A percentile compares a stretch with the other conserved stretches of the same genome.
Conservation (phyloP, 1,139 yeast genomes). For the Saccharomyces pastorianus region DNA sequence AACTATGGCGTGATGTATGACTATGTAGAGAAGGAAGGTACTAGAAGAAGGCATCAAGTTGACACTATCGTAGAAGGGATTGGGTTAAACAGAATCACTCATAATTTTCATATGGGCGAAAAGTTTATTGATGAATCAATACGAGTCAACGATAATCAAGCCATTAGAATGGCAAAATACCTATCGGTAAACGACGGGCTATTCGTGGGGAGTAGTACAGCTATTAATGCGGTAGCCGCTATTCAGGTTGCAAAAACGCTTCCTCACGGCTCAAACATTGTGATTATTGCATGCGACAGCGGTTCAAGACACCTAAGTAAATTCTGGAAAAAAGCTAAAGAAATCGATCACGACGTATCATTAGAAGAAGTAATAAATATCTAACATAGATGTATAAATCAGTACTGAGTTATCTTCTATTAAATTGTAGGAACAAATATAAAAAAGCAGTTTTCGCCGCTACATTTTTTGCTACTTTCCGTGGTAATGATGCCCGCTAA, state of each 20-base stretch:
- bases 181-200: slow-evolving; percentile 78
- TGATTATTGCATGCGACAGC: slow-evolving; percentile 87
- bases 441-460: background rate
- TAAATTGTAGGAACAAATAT: background rate
- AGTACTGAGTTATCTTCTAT: background rate
- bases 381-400: background rate
- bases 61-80: slow-evolving; percentile 93
- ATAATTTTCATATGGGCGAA: slow-evolving; percentile 70
- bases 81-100: slow-evolving; percentile 80
- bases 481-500: background rate
- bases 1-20: slow-evolving; percentile 93
- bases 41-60: slow-evolving; percentile 89
- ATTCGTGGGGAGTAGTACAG: slow-evolving; percentile 86
- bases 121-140: slow-evolving; percentile 66
- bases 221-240: slow-evolving; percentile 90
- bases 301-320: slow-evolving; percentile 86
- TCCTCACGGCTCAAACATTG: slow-evolving; percentile 62
- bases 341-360: slow-evolving; percentile 26
- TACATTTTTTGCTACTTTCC: background rate
- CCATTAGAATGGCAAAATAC: slow-evolving; percentile 79
- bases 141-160: slow-evolving; percentile 70
- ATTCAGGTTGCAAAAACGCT: slow-evolving; percentile 51
- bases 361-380: slow-evolving; percentile 25
- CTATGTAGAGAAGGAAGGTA: slow-evolving; percentile 80
- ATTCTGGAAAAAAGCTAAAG: slow-evolving; percentile 71